Conservation (phyloP, 2,329 filamentous ascomycete genomes). For the Pseudogymnoascus pannorum region DNA sequence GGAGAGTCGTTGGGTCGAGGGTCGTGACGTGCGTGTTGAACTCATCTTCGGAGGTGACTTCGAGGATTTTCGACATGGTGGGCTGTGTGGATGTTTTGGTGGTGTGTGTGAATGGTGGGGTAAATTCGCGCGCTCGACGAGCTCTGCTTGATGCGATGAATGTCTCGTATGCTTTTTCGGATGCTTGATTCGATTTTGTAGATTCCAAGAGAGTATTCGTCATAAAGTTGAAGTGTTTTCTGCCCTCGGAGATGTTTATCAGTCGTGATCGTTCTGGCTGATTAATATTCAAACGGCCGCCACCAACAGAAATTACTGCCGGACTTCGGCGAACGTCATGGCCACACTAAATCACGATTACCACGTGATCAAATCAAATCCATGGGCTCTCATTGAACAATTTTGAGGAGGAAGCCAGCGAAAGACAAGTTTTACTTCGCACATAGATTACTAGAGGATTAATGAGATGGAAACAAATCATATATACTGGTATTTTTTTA, state of each 20-base stretch:
- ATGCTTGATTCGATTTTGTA: not conserved
- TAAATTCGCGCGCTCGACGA: slow-evolving; percentile 1
- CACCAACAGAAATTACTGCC: slow-evolving; percentile 8
- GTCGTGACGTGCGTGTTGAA: slow-evolving; percentile 64
- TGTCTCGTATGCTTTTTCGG: not conserved
- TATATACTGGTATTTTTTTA: slow-evolving; percentile 5
- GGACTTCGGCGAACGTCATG: slow-evolving; percentile 9
- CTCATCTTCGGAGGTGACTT: slow-evolving; percentile 65
- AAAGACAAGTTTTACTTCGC: not conserved
- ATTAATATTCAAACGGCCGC: slow-evolving; percentile 8
- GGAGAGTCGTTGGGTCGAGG: slow-evolving; percentile 61
- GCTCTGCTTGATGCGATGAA: not conserved
- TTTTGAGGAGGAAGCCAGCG: not conserved
- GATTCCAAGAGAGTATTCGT: not conserved
- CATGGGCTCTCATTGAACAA: slow-evolving; percentile 3
- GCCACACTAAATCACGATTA: slow-evolving; percentile 3
- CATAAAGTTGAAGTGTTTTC: not conserved
- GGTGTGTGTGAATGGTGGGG: slow-evolving; percentile 3
- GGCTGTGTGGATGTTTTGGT: not conserved
- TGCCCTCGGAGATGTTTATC: slow-evolving; percentile 7
- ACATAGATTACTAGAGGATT: not conserved
- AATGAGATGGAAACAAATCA: not conserved
- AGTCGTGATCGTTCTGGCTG: slow-evolving; percentile 1
- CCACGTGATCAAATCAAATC: slow-evolving; percentile 2
- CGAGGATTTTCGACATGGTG: slow-evolving; percentile 67